A percentile compares a stretch with the other conserved stretches of the same genome.
phyloP scores from a whole-genome alignment of 768 basidiomycete genomes.

The Boletales sp. region DNA sequence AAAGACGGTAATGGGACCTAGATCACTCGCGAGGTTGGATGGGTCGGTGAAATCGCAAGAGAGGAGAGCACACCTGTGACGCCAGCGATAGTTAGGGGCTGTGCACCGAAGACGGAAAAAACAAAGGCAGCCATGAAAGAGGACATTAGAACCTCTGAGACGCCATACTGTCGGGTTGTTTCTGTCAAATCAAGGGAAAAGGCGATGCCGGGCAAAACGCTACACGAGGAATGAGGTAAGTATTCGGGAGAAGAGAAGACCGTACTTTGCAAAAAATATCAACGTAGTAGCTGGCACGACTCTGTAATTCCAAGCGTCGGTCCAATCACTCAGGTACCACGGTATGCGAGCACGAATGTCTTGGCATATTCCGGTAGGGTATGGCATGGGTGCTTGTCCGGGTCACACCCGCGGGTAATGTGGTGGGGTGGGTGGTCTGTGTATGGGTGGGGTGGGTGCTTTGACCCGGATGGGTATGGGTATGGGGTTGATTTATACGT shows the following conservation, averaged over 20 bases:
- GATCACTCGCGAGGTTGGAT: not conserved
- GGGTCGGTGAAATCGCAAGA: not conserved
- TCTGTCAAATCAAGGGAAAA: conserved; percentile 92
- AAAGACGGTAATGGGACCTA: conserved; percentile 88
- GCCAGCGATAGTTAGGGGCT: conserved; percentile 89
- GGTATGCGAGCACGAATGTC: conserved; percentile 73
- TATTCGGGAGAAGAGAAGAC: conserved; percentile 4
- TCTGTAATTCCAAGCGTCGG: conserved; percentile 87
- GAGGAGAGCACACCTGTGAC: conserved; percentile 60
- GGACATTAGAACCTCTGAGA: conserved; percentile 77
- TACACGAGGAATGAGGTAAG: conserved; percentile 21
- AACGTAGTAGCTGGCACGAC: conserved; percentile 76
- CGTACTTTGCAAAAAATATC: conserved; percentile 83
- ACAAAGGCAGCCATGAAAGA: conserved; percentile 89
- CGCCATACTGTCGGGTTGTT: conserved; percentile 85
- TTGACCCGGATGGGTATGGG: too few relatives aligned
- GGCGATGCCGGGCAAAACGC: conserved; percentile 86
- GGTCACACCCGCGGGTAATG: too few relatives aligned
- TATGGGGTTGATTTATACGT: too few relatives aligned
- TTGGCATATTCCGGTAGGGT: conserved; percentile 67
- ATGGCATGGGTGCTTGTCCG: too few relatives aligned
- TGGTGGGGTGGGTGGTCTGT: too few relatives aligned
- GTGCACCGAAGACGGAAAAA: conserved; percentile 86
- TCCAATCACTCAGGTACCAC: conserved; percentile 87
- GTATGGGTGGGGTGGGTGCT: too few relatives aligned